These are phyloP conservation scores for Aureobasidium sp. DNA, from an alignment of 2,329 filamentous ascomycete genomes.

Conservation along the genomic window DNA sequence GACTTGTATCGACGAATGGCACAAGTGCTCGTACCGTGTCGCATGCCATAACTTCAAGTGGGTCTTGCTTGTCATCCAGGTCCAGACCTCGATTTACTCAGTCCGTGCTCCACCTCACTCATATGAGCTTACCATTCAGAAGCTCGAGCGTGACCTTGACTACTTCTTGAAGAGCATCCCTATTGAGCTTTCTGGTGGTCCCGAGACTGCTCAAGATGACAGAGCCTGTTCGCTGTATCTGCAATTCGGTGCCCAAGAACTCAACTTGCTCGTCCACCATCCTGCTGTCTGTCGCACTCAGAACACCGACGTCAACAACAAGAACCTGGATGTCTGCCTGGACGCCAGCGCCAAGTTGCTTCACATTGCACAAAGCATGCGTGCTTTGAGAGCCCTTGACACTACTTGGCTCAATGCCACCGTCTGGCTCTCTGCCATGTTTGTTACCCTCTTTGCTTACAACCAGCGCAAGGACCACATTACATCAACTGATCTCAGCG, in stretches of 20 bases:
- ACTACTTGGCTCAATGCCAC: conserved; percentile 72
- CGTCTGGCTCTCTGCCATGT: conserved; percentile 65
- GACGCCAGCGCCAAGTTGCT: conserved; percentile 60
- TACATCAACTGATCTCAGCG: conserved; percentile 50
- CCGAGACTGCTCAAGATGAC: conserved; percentile 39
- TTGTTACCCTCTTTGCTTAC: conserved; percentile 62
- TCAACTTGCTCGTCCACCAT: conserved; percentile 46
- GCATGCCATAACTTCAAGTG: conserved; percentile 61
- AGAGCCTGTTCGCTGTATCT: conserved; percentile 44
- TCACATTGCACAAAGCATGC: conserved; percentile 51
- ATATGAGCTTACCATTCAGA: conserved; percentile 57
- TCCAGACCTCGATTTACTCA: conserved; percentile 71
- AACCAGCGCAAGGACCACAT: conserved; percentile 60
- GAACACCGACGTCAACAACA: conserved; percentile 55
- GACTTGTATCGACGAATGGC: conserved; percentile 31
- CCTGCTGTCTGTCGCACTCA: conserved; percentile 44
- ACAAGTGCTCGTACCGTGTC: conserved; percentile 60
- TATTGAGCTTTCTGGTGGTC: conserved; percentile 47
- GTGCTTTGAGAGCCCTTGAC: conserved; percentile 61
- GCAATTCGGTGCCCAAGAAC: conserved; percentile 43
- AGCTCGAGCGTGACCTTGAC: conserved; percentile 58
- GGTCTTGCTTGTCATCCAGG: conserved; percentile 60
- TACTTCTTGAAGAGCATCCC: conserved; percentile 61
- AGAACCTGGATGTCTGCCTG: conserved; percentile 52
- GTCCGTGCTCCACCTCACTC: conserved; percentile 55